Evolutionary conservation across 2,329 filamentous ascomycete genomes (phyloP).

Genomic region (Cladosporium sp.): DNA sequence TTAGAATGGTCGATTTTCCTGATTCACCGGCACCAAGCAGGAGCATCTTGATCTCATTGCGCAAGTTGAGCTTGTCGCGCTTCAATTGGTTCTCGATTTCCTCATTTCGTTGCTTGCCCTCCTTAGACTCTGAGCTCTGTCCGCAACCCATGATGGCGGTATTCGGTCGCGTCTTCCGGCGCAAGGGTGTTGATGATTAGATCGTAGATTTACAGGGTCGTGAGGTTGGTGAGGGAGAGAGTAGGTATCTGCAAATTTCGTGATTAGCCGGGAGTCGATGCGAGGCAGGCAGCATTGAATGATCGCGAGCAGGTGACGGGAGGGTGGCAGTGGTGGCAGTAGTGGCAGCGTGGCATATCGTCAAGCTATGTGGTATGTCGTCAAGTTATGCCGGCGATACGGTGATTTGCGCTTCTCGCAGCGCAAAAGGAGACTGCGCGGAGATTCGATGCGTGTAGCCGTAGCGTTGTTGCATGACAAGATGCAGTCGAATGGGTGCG

Average conservation of each 20-base stretch:
- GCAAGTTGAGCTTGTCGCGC: conserved; percentile 96
- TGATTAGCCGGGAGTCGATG: background rate
- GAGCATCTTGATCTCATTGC: conserved; percentile 99
- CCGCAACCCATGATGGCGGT: conserved; percentile 89
- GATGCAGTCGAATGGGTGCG: background rate
- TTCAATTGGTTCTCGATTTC: conserved; percentile 99
- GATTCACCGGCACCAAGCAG: conserved; percentile 98
- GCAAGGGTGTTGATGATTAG: conserved; percentile 5
- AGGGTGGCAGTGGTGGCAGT: background rate
- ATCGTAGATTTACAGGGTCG: background rate
- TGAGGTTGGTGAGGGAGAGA: background rate
- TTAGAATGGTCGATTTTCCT: conserved; percentile 90
- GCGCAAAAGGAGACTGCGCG: background rate
- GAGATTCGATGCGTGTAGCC: background rate
- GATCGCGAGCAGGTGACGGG: background rate
- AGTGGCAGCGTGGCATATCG: background rate
- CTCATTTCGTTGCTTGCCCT: conserved; percentile 99
- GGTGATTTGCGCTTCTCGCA: background rate
- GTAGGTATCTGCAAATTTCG: background rate
- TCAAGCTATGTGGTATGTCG: background rate
- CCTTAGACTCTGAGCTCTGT: conserved; percentile 99
- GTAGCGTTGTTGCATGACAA: background rate
- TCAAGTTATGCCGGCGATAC: background rate
- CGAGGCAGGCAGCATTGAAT: background rate
- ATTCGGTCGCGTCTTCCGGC: background rate